Evolutionary conservation across 1,284 basidiomycete genomes (phyloP), one percentile per base, ranked within the genome.

Genomic region (Wolfiporia cocos): DNA sequence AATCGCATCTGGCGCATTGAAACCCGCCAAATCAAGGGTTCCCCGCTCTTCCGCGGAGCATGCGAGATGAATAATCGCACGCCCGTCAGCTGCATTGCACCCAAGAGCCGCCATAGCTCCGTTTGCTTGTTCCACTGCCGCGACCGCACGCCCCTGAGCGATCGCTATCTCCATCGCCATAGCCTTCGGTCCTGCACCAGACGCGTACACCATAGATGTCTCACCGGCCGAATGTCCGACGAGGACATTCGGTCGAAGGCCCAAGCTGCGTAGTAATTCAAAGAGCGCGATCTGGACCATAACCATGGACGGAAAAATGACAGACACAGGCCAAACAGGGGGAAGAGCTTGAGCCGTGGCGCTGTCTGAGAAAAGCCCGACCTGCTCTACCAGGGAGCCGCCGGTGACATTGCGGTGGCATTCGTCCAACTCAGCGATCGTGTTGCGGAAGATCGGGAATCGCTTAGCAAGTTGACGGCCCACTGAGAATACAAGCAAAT

Each of bases 261-360:
- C 65, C 5, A 68, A 34, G 20, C 51, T 52, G 6, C 43, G 39
- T 0, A 73, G 51, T 1, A 67, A 52, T 36, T 73, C 71, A 37
- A 64, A 62, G 2, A 71, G 48, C 0, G 69, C 71, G 4, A 73
- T 65, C 47, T 73, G 71, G 42, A 70, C 39, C 41, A 72, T 68
- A 1, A 65, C 52, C 10, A 72, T 41, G 0, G 68, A 54, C 4
- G 67, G 64, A 4, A 68, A 50, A 4, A 56, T 69, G 10, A 68
- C 42, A 1, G 43, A 41, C 22, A 60, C 55, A 5, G 64, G 65
- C 44, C 62, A 61, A 3, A 61, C 56, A 6, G 61, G 58, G 53
- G 58, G 62, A n/a, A 61, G 51, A 2, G 46, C 14, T 5, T 24
- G 18, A 6, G n/a, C 15, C 3, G 35, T 6, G 6, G 7, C 11